Evolutionary conservation across 2,329 filamentous ascomycete genomes (phyloP).

Genomic region (Rosellinia necatrix): DNA sequence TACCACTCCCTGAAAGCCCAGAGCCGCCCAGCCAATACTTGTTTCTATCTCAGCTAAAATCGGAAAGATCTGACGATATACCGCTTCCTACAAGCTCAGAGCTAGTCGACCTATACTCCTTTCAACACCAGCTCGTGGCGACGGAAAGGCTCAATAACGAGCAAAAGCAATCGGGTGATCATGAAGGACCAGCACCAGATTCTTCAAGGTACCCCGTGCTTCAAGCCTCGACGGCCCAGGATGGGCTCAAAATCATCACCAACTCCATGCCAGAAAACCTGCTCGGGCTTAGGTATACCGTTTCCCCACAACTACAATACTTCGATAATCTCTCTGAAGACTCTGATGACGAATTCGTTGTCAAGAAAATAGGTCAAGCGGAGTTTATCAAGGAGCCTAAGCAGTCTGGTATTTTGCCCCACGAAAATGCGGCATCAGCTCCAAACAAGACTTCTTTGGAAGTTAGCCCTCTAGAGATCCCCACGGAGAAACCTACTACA

Average conservation of each 20-base stretch:
- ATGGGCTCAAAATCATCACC: not conserved
- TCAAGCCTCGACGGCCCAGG: not conserved
- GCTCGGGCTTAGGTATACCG: not conserved
- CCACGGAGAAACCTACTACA: not conserved
- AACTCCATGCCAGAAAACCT: not conserved
- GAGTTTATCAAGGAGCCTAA: not conserved
- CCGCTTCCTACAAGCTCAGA: not conserved
- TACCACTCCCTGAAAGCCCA: not conserved
- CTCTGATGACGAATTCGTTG: constrained; percentile 13
- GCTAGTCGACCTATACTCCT: not conserved
- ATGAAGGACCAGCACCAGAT: not conserved
- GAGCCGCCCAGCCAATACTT: not conserved
- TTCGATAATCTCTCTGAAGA: constrained; percentile 14
- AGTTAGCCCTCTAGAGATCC: not conserved
- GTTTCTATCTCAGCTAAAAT: too few species aligned
- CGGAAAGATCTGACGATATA: not conserved
- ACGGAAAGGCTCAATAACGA: not conserved
- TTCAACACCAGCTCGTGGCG: not conserved
- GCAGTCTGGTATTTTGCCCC: not conserved
- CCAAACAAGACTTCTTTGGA: not conserved
- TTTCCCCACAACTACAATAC: not conserved
- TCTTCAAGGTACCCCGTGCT: too few species aligned
- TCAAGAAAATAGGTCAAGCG: not conserved
- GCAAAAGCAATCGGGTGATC: not conserved
- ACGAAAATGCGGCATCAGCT: not conserved